Evolutionary conservation across 176 grass and related monocot genomes (phyloP), one percentile per base, ranked within the genome.

Genomic region (Phragmites australis): DNA sequence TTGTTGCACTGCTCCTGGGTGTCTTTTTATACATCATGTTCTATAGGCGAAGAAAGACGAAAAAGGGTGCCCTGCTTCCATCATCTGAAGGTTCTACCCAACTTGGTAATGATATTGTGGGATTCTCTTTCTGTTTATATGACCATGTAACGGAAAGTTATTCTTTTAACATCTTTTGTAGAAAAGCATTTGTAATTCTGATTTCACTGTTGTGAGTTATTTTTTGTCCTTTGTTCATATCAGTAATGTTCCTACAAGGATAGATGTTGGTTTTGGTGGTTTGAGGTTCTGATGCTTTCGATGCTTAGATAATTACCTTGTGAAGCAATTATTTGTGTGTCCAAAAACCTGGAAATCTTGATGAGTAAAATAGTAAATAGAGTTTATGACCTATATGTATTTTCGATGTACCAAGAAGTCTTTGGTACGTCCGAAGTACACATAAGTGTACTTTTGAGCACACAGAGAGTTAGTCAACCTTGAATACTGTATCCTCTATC

Each of bases 31-130:
- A 71, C 65, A 37, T 89, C 77, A 46, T 58, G 22, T 80, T 91
- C 70, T 51, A 77, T 84, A 99, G 90, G 56, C 81, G 81, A 93
- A 93, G 69, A 81, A 95, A 89, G 50, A 65, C 51, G 37, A 93
- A 91, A 66, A 71, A 32, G 31, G 75, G 43, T 3, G 57, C 81
- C 41, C 34, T 89, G 46, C 78, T 93, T 84, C 70, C 75, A 73
- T 88, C 87, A 22, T 77, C 88, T 84, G 92, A 92, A 87, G 82
- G 78, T 56, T 87, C 90, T 74, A 47, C 31, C 53, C 84, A 83
- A 72, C 87, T 76, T 50, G 71, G 88, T 91, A 90, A 68, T n/a
- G 18, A 46, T 74, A 46, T 21, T 68, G 6, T 16, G 5, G 13
- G 48, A 42, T 49, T 79, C 10, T 76, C 2, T 64, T 44, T 82